A percentile compares a stretch with the other conserved stretches of the same genome.
Evolutionary conservation across 2,329 filamentous ascomycete genomes (phyloP).

Genomic region (Clonostachys rosea): DNA sequence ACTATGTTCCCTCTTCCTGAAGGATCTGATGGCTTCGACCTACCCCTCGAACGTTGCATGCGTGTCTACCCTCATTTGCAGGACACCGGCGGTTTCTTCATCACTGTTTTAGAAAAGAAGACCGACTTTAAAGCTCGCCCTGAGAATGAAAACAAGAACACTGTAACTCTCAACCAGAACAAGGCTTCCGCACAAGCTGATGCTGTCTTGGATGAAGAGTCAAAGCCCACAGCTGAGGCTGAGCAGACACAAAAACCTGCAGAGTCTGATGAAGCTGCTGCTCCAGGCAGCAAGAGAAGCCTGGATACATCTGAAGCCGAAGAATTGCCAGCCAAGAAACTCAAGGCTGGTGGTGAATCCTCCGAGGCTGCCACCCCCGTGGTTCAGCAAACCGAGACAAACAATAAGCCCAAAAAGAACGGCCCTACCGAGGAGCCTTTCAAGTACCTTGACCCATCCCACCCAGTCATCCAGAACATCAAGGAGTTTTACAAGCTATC

Average conservation of each 20-base stretch:
- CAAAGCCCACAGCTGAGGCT: slow-evolving; percentile 16
- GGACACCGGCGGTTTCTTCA: slow-evolving; percentile 97
- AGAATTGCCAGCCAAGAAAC: slow-evolving; percentile 40
- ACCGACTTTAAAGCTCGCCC: slow-evolving; percentile 76
- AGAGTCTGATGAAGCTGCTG: slow-evolving; percentile 4
- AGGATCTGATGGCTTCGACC: slow-evolving; percentile 46
- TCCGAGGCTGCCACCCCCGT: slow-evolving; percentile 1
- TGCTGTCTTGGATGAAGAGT: slow-evolving; percentile 6
- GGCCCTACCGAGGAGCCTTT: slow-evolving; percentile 81
- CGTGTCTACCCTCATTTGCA: slow-evolving; percentile 92
- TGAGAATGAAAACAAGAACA: slow-evolving; percentile 50
- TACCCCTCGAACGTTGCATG: slow-evolving; percentile 88
- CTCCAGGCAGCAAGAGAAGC: slow-evolving; percentile 25
- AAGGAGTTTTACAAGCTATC: slow-evolving; percentile 83
- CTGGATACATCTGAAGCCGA: slow-evolving; percentile 25
- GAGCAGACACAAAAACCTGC: slow-evolving; percentile 31
- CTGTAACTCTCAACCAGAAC: slow-evolving; percentile 6
- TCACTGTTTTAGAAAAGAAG: slow-evolving; percentile 89
- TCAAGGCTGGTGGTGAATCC: slow-evolving; percentile 30
- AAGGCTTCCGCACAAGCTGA: slow-evolving; percentile 7
- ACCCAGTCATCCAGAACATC: slow-evolving; percentile 74
- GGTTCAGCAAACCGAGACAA: not conserved
- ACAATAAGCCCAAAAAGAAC: slow-evolving; percentile 32
- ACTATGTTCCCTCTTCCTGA: slow-evolving; percentile 76
- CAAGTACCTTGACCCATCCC: slow-evolving; percentile 75